Evolutionary conservation across 176 grass and related monocot species (phyloP).

Genomic region (Cenchrus purpureus): DNA sequence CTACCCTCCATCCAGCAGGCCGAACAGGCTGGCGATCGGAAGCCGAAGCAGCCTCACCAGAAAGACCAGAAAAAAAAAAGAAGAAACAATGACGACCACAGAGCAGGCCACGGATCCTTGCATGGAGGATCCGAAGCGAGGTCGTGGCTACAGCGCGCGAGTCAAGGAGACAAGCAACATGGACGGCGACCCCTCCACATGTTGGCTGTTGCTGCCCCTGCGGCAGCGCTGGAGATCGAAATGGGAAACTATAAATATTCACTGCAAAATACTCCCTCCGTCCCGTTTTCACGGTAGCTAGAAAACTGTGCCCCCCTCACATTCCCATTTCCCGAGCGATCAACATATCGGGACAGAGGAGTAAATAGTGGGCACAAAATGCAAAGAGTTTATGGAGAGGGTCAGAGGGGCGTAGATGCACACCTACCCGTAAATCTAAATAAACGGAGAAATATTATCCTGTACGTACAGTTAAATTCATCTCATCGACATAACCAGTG

Average conservation of each 20-base stretch:
- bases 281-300: too few species aligned
- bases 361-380: background rate
- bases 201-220: conserved; percentile 29
- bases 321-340: too few species aligned
- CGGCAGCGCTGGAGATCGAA: background rate
- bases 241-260: background rate
- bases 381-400: background rate
- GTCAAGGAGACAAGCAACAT: conserved; percentile 55
- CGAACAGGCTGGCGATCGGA: too few species aligned
- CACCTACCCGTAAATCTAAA: background rate
- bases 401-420: background rate
- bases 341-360: too few species aligned
- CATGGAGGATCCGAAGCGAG: background rate
- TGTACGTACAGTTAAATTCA: background rate
- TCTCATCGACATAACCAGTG: background rate
- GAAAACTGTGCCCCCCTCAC: too few species aligned
- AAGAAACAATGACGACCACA: background rate
- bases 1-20: too few species aligned
- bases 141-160: background rate
- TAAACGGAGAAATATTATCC: background rate
- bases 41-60: background rate
- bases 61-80: background rate
- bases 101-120: background rate
- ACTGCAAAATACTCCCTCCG: too few species aligned
- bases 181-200: conserved; percentile 45